Base-by-base conservation (phyloP, 805 yeast species). In the Teunomyces lycoperdinae region DNA sequence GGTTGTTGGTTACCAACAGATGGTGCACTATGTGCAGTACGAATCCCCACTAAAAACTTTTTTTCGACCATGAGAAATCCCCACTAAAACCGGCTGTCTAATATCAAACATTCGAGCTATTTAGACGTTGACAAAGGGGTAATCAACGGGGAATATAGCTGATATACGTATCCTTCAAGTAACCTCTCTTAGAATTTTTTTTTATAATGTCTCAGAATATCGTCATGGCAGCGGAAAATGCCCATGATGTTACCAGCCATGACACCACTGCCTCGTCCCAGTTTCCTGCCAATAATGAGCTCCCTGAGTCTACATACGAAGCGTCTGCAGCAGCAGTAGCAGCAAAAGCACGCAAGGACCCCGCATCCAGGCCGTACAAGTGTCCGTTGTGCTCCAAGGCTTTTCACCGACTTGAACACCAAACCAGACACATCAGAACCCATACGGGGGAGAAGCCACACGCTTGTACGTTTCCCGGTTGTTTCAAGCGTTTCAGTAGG, bases 361-460 rank as follows among this genome's bases (percentile, higher is more conserved):
- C 56, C 9, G 27, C 54, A 13, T 47, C 51, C 9, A 70, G 96
- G 53, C 97, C 96, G 2, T 90, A 87, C 73, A 82, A 83, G 58
- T 89, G 97, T 60, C 84, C 91, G 16, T 74, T 87, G 58, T 89
- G 97, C 66, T 83, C 81, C 44, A 87, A 89, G 69, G 89, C 95
- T 8, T 89, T 89, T 64, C 92, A 88, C 64, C 77, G 96, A 51
- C 71, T 89, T 42, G 97, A 89, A 65, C 97, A 89, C 65, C 95
- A 88, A 62, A 89, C 96, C 9, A 78, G 97, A 55, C 97, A 89
- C 64, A 85, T 90, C 56, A 75, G 96, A 49, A 89, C 96, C 8
- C 96, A 89, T 68, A 89, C 97, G 0, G 97, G 97, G 43, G 96
- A 89, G 64, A 87, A 89, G 63, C 96, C 96, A 2, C 94, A 87